phyloP scores from a whole-genome alignment of 305 asterid genomes.

The Fraxinus nigra region DNA sequence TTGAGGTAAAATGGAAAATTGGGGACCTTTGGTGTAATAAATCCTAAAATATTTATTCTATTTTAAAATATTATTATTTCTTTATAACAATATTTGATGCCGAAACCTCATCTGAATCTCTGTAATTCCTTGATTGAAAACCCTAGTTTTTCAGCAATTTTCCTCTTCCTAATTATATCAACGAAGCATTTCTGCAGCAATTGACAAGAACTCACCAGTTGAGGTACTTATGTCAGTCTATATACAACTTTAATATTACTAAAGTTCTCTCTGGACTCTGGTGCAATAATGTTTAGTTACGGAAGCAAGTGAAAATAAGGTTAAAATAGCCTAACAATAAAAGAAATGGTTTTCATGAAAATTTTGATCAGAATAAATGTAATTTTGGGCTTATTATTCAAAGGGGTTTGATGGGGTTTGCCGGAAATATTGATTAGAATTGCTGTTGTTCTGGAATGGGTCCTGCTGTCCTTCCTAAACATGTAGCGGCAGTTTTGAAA shows the following conservation, averaged over 20 bases:
- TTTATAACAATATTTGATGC: background rate
- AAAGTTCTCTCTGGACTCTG: background rate
- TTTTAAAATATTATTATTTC: background rate
- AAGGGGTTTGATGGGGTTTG: background rate
- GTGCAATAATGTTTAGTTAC: background rate
- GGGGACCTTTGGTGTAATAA: background rate
- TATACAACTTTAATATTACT: background rate
- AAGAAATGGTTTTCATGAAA: background rate
- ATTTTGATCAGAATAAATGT: background rate
- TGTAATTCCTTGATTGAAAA: background rate
- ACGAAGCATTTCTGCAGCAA: background rate
- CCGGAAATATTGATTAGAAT: constrained; percentile 3
- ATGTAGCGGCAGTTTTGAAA: constrained; percentile 77
- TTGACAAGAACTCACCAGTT: background rate
- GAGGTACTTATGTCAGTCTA: background rate
- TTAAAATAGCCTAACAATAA: background rate
- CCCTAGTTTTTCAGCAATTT: background rate
- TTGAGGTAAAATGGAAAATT: background rate
- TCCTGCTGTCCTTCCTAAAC: constrained; percentile 65
- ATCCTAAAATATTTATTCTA: background rate
- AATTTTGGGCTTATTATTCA: background rate
- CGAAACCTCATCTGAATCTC: background rate
- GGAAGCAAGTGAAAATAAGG: background rate
- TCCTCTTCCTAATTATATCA: background rate
- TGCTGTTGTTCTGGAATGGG: constrained; percentile 30